Evolutionary conservation across 2,329 filamentous ascomycete genomes (phyloP).

Genomic region (Dactylonectria macrodidyma): DNA sequence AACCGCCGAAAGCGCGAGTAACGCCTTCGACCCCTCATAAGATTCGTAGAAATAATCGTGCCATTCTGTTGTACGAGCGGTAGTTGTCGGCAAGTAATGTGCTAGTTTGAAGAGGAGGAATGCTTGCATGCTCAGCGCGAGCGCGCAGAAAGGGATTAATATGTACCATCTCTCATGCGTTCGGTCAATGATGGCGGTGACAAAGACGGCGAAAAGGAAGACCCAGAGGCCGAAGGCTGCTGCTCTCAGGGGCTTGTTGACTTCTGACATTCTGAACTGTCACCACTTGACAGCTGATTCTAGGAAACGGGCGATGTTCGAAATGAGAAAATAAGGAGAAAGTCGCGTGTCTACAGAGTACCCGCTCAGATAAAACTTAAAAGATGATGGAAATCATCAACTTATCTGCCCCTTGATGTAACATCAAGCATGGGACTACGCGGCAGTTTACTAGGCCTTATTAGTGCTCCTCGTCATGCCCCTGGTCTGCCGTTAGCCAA

Average conservation of each 20-base stretch:
- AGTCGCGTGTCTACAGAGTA: too few species aligned
- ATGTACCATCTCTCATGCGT: not conserved
- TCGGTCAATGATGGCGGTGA: not conserved
- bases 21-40: constrained; percentile 35
- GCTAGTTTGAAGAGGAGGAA: constrained; percentile 45
- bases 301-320: not conserved
- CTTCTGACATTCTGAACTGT: not conserved
- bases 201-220: constrained; percentile 25
- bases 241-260: constrained; percentile 5
- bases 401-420: too few species aligned
- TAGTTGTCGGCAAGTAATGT: constrained; percentile 27
- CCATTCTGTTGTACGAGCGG: constrained; percentile 13
- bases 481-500: not conserved
- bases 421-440: too few species aligned
- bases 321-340: too few species aligned
- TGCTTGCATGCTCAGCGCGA: constrained; percentile 32
- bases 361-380: too few species aligned
- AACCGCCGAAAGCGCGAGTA: constrained; percentile 33
- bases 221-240: constrained; percentile 30
- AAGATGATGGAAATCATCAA: too few species aligned
- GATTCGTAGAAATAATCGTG: constrained; percentile 37
- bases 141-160: constrained; percentile 6
- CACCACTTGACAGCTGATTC: not conserved
- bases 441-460: too few species aligned
- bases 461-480: too few species aligned